phyloP scores from a whole-genome alignment of 176 grass and related monocot genomes.

The Puccinellia tenuiflora region DNA sequence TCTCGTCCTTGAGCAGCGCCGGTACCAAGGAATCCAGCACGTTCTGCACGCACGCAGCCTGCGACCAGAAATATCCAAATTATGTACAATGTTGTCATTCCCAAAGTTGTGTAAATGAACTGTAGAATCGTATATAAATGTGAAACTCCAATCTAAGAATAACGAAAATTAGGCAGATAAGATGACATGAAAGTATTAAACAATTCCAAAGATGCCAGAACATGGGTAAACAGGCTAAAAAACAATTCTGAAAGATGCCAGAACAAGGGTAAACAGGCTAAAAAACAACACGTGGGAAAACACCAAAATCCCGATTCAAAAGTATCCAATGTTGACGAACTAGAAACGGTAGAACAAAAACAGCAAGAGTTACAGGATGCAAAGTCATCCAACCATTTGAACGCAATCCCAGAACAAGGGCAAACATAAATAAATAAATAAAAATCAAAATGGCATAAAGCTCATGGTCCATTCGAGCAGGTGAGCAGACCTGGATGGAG shows the following conservation, averaged over 20 bases:
- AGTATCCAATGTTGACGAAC: neutral
- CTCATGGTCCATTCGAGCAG: too few species aligned
- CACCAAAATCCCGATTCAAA: neutral
- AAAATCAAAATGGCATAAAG: neutral
- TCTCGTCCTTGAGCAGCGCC: slow-evolving; percentile 79
- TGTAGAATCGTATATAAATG: neutral
- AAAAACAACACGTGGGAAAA: neutral
- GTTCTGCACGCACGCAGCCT: slow-evolving; percentile 84
- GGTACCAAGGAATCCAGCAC: slow-evolving; percentile 77
- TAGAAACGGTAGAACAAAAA: neutral
- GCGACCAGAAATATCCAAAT: neutral
- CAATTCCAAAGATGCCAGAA: neutral
- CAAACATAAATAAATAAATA: neutral
- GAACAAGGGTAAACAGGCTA: too few species aligned
- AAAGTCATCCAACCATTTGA: neutral
- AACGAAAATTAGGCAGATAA: neutral
- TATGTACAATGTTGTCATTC: neutral
- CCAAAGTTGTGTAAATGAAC: neutral
- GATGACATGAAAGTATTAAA: neutral
- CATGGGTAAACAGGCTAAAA: neutral
- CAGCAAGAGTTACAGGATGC: neutral
- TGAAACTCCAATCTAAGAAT: neutral
- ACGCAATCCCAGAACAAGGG: neutral
- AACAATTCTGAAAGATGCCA: too few species aligned
- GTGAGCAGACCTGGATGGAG: slow-evolving; percentile 55